Conservation (phyloP, 257 asterid species). For the Fraxinus pennsylvanica region DNA sequence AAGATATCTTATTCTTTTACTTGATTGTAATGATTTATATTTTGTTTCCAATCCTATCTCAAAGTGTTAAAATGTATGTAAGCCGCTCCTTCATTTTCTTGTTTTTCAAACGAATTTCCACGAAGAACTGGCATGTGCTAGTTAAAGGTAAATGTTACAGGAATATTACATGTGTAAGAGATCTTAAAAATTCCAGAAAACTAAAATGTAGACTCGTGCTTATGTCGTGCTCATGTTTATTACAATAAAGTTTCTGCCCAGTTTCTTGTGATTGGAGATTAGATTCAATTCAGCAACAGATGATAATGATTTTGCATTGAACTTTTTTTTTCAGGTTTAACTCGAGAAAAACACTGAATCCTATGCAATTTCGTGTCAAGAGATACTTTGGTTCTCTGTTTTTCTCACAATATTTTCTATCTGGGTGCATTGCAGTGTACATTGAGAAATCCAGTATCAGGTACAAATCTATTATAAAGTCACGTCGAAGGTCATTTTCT, state of each 20-base stretch:
- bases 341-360: constrained; percentile 7
- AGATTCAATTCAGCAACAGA: constrained; percentile 1
- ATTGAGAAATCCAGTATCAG: constrained; percentile 31
- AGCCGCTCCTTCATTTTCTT: background rate
- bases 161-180: background rate
- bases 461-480: constrained; percentile 30
- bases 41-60: background rate
- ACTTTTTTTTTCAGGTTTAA: background rate
- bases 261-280: background rate
- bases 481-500: constrained; percentile 42
- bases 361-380: background rate
- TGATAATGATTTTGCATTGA: constrained; percentile 1
- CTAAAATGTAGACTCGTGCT: background rate
- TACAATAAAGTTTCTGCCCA: background rate
- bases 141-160: background rate
- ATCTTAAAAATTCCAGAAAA: background rate
- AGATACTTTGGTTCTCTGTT: constrained; percentile 10
- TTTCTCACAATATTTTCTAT: constrained; percentile 16
- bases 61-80: background rate
- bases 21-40: background rate
- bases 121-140: background rate
- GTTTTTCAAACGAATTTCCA: background rate
- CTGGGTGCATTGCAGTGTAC: constrained; percentile 31
- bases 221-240: background rate
- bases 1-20: background rate